Evolutionary conservation across 441 rosid genomes (phyloP), one percentile per base, ranked within the genome.

Genomic region (Populus hybrid): DNA sequence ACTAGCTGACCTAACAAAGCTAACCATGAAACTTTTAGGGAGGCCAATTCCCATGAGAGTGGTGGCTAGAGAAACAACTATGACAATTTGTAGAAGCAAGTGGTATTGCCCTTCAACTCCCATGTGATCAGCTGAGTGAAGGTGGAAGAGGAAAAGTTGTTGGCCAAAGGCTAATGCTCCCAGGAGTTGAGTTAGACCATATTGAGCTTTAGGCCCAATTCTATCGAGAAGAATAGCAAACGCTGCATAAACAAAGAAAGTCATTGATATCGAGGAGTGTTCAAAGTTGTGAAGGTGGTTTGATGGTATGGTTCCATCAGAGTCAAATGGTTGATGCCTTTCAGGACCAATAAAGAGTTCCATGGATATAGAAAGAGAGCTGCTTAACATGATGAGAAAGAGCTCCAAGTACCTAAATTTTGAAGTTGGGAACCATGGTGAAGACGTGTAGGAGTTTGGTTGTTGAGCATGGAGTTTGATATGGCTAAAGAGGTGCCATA

Each of bases 41-140:
- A 71, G 68, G 40, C 84, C 85, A 26, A 93, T 87, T 16, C 92
- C 94, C 78, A 90, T 77, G 16, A 93, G 82, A 21, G 93, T 90
- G 31, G 97, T 87, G 74, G 83, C 78, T 20, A 95, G 78, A 14
- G 90, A 89, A 77, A 93, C 91, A 21, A 77, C 76, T 10, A 93
- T 83, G 31, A 84, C 76, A 26, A 87, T 72, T 75, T 94, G 99
- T 33, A 94, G 83, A 69, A 93, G 89, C 64, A 91, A 76, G 72
- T 94, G 99, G 79, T 92, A 94, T 29, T 89, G 98, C 0, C 99
- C 99, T 78, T 94, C 96, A 14, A 93, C 85, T 4, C 95, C 97
- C 80, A 83, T 89, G 78, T 94, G 98, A 73, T 92, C 98, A 63
- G 98, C 76, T 0, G 99, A 91, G 78, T 93, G 99, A 35, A 93